Evolutionary conservation across 768 basidiomycete genomes (phyloP).

Genomic region (Termitomyces sp.): DNA sequence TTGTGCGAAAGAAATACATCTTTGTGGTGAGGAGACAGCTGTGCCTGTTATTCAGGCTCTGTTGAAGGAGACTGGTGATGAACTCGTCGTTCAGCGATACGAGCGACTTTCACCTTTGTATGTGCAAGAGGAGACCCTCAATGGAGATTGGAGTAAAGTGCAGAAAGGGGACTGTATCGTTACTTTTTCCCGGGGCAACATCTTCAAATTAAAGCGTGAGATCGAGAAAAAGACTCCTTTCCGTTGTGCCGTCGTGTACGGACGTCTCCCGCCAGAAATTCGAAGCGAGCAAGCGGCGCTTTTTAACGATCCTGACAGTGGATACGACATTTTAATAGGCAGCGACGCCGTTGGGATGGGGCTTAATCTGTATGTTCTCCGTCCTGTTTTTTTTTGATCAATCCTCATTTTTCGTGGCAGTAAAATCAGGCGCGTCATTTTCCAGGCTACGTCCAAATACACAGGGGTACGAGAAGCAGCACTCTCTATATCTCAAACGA

Average conservation of each 20-base stretch:
- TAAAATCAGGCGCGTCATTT: conserved; percentile 64
- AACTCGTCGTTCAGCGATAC: conserved; percentile 76
- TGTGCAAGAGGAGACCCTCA: conserved; percentile 60
- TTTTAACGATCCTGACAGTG: conserved; percentile 84
- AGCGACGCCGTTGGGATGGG: conserved; percentile 98
- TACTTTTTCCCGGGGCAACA: conserved; percentile 69
- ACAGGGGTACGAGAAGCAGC: conserved; percentile 39
- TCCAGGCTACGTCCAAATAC: conserved; percentile 53
- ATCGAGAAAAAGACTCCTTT: conserved; percentile 72
- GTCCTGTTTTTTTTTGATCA: not conserved
- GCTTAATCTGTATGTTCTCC: conserved; percentile 74
- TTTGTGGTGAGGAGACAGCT: conserved; percentile 94
- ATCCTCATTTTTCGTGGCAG: conserved; percentile 33
- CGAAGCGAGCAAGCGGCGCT: conserved; percentile 87
- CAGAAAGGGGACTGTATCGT: conserved; percentile 88
- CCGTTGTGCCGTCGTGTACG: conserved; percentile 90
- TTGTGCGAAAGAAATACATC: conserved; percentile 77
- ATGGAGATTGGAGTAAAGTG: conserved; percentile 55
- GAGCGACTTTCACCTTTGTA: conserved; percentile 82
- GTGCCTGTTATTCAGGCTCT: conserved; percentile 73
- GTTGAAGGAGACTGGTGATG: conserved; percentile 76
- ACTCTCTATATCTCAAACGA: conserved; percentile 73
- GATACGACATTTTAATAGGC: conserved; percentile 85
- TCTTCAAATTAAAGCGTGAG: conserved; percentile 70
- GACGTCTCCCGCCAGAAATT: conserved; percentile 86